These are phyloP conservation scores for Marasmius oreades DNA, from an alignment of 1,284 basidiomycete species.

Conservation along the genomic window DNA sequence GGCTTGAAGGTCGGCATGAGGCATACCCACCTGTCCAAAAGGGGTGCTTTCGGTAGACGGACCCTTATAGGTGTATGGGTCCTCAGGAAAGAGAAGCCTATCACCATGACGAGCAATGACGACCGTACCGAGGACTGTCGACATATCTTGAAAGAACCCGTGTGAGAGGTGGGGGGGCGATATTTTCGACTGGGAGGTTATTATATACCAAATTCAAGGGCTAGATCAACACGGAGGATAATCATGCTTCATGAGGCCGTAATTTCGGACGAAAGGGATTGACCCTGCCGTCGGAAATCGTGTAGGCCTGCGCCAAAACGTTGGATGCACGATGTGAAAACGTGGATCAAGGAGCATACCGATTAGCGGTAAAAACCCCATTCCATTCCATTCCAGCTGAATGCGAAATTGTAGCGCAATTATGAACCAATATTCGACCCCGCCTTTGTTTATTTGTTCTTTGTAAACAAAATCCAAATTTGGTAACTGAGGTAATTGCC, in stretches of 20 bases:
- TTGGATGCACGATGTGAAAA: background rate
- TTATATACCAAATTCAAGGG: background rate
- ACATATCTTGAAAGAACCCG: background rate
- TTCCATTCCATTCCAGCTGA: too few species aligned
- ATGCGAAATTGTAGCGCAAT: too few species aligned
- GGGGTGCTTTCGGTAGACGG: background rate
- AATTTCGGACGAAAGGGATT: background rate
- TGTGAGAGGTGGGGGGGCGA: background rate
- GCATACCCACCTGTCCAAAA: background rate
- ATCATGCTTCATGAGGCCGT: background rate
- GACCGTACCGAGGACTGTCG: background rate
- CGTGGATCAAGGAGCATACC: too few species aligned
- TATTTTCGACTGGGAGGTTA: background rate
- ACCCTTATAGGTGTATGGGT: conserved; percentile 2
- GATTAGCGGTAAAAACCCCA: too few species aligned
- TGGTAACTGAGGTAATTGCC: too few species aligned
- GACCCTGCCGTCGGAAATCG: too few species aligned
- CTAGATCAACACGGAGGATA: background rate
- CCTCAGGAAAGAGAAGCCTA: background rate
- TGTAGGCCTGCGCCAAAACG: background rate
- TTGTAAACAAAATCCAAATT: too few species aligned
- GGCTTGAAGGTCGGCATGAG: background rate
- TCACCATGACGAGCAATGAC: background rate
- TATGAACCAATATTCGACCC: too few species aligned
- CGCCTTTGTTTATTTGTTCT: too few species aligned